phyloP scores from a whole-genome alignment of 2,329 filamentous ascomycete species.

The Mycosphaerelloides madeirae region DNA sequence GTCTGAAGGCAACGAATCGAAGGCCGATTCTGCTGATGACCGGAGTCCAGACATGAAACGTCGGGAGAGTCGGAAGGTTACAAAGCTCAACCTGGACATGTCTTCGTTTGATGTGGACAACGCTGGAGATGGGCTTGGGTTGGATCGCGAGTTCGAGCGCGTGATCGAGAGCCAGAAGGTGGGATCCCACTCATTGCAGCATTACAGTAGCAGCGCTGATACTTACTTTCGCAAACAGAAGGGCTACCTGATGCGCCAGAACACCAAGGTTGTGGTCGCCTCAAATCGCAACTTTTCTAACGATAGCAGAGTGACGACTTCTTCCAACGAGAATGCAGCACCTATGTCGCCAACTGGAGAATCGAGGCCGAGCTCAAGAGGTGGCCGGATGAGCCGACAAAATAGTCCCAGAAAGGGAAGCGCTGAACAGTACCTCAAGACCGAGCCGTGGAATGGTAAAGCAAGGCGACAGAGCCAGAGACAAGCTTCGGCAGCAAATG shows the following conservation, averaged over 20 bases:
- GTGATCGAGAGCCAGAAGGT: slow-evolving; percentile 98
- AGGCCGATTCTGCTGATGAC: slow-evolving; percentile 25
- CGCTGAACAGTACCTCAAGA: slow-evolving; percentile 83
- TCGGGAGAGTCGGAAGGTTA: slow-evolving; percentile 19
- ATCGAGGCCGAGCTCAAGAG: slow-evolving; percentile 34
- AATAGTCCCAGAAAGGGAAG: slow-evolving; percentile 74
- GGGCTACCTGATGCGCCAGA: slow-evolving; percentile 97
- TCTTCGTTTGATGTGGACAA: slow-evolving; percentile 67
- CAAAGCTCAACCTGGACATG: slow-evolving; percentile 57
- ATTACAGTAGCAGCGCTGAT: slow-evolving; percentile 5
- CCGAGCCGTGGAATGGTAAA: slow-evolving; percentile 93
- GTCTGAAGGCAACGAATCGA: slow-evolving; percentile 23
- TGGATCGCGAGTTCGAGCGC: slow-evolving; percentile 89
- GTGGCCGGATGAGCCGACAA: slow-evolving; percentile 47
- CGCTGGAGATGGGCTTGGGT: slow-evolving; percentile 73
- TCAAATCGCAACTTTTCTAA: slow-evolving; percentile 57
- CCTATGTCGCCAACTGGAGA: slow-evolving; percentile 52
- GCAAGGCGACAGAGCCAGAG: slow-evolving; percentile 62
- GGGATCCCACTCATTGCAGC: slow-evolving; percentile 39
- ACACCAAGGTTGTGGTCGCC: slow-evolving; percentile 94
- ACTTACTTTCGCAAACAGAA: slow-evolving; percentile 62
- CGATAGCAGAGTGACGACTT: slow-evolving; percentile 24
- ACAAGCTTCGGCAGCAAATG: slow-evolving; percentile 52
- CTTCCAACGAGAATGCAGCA: slow-evolving; percentile 40
- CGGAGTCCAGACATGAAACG: slow-evolving; percentile 14